phyloP scores from a whole-genome alignment of 495 filamentous ascomycete genomes.

The Amniculicola lignicola region DNA sequence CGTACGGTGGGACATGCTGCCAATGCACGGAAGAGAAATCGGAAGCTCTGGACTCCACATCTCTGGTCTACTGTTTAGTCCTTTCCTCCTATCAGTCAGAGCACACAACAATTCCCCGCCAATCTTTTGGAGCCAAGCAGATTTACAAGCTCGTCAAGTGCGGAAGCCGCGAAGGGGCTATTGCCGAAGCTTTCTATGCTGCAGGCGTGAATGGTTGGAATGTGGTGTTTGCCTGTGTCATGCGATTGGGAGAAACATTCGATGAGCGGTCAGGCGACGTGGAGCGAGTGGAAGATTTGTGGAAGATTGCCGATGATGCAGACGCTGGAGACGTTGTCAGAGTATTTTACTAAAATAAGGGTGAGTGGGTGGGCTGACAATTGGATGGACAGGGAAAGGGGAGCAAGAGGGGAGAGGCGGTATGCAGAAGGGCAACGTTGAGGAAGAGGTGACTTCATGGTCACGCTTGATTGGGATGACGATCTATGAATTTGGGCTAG shows the following conservation, averaged over 20 bases:
- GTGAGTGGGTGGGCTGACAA: background rate
- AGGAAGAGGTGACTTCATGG: too few species aligned
- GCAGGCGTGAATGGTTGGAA: slow-evolving; percentile 23
- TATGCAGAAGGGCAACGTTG: too few species aligned
- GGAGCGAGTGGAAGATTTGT: slow-evolving; percentile 20
- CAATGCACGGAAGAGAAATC: slow-evolving; percentile 28
- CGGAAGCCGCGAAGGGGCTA: slow-evolving; percentile 26
- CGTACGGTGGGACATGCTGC: slow-evolving; percentile 20
- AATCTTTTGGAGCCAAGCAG: background rate
- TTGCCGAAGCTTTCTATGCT: slow-evolving; percentile 25
- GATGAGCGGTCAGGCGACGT: background rate
- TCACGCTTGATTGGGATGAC: too few species aligned
- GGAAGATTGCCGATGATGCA: slow-evolving; percentile 17
- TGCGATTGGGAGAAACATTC: slow-evolving; percentile 19
- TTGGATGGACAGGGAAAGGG: too few species aligned
- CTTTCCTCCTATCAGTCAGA: slow-evolving; percentile 18
- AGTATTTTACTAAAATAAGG: slow-evolving; percentile 12
- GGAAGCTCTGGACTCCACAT: slow-evolving; percentile 18
- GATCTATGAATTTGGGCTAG: too few species aligned
- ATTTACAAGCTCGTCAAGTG: slow-evolving; percentile 32
- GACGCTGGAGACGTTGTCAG: slow-evolving; percentile 3
- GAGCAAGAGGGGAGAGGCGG: too few species aligned
- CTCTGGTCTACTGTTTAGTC: slow-evolving; percentile 23
- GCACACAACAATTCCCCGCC: slow-evolving; percentile 3
- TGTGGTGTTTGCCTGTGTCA: slow-evolving; percentile 26